Percentiles rank a stretch among this genome's conserved stretches.
These are phyloP conservation scores for Citrullus amarus DNA, from an alignment of 306 rosid species.

Conservation along the genomic window DNA sequence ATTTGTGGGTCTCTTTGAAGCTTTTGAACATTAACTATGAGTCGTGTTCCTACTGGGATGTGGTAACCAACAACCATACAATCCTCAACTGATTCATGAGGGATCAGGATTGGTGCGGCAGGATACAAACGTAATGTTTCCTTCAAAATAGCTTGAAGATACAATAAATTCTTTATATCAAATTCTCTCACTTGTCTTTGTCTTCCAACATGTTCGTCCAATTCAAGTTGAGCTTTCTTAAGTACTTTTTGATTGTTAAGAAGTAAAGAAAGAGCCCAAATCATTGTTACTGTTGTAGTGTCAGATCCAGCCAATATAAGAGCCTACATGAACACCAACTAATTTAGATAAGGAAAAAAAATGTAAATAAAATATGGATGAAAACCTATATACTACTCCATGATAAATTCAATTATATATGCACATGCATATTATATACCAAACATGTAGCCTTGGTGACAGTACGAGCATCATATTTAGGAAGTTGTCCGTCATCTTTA, in stretches of 20 bases:
- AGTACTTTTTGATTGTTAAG: neutral
- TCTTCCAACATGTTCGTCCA: constrained; percentile 10
- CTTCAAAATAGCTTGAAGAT: constrained; percentile 20
- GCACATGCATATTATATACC: neutral
- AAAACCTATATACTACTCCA: too few relatives aligned
- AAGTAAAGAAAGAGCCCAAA: constrained; percentile 13
- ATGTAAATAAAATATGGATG: neutral
- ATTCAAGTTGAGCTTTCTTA: constrained; percentile 2
- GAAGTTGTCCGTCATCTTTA: neutral
- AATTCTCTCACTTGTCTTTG: constrained; percentile 16
- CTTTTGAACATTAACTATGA: constrained; percentile 13
- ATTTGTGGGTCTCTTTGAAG: constrained; percentile 18
- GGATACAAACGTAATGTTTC: constrained; percentile 27
- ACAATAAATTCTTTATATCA: constrained; percentile 10
- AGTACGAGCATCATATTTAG: neutral
- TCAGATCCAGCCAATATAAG: constrained; percentile 6
- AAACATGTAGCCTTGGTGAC: neutral
- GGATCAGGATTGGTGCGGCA: constrained; percentile 4
- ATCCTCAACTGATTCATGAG: constrained; percentile 13
- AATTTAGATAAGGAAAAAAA: neutral
- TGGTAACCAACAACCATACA: constrained; percentile 19
- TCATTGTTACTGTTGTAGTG: neutral
- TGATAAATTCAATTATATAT: too few relatives aligned
- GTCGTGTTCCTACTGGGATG: constrained; percentile 11
- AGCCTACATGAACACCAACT: neutral